Evolutionary conservation across 2,329 filamentous ascomycete species (phyloP).

Genomic region (Trichoderma atroviride): DNA sequence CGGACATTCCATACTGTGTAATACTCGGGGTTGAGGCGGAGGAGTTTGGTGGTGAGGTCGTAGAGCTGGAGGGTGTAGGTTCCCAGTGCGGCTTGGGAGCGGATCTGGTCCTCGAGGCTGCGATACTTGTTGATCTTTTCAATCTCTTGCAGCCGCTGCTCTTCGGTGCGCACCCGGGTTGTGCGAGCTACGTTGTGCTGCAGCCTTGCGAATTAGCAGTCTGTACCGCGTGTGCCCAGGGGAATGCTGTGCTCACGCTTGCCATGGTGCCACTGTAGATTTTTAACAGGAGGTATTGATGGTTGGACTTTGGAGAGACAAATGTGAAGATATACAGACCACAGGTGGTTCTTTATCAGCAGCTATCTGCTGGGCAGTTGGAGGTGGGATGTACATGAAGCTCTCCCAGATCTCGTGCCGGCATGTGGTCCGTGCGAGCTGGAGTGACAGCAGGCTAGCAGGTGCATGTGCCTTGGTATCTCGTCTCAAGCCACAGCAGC

Average conservation of each 20-base stretch:
- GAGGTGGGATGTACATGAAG: conserved; percentile 7
- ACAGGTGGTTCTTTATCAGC: neutral
- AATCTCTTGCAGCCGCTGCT: conserved; percentile 70
- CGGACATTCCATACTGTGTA: conserved; percentile 92
- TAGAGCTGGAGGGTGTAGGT: conserved; percentile 52
- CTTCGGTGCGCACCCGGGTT: conserved; percentile 63
- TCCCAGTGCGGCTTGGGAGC: conserved; percentile 56
- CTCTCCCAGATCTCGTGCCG: neutral
- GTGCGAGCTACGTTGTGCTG: conserved; percentile 84
- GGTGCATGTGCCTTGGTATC: neutral
- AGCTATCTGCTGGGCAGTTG: neutral
- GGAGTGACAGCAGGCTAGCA: neutral
- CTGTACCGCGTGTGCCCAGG: neutral
- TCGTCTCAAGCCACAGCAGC: neutral
- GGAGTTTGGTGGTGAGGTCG: conserved; percentile 69
- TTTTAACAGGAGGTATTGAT: neutral
- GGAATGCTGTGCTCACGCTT: neutral
- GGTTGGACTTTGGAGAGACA: neutral
- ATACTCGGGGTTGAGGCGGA: conserved; percentile 81
- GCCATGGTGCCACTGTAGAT: neutral
- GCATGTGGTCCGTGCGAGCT: conserved; percentile 1
- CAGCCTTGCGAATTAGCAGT: conserved; percentile 15
- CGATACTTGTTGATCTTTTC: conserved; percentile 78
- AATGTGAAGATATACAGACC: neutral
- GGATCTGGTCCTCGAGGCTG: conserved; percentile 68